phyloP scores from a whole-genome alignment of 768 basidiomycete species.

The Mycena vulgaris region DNA sequence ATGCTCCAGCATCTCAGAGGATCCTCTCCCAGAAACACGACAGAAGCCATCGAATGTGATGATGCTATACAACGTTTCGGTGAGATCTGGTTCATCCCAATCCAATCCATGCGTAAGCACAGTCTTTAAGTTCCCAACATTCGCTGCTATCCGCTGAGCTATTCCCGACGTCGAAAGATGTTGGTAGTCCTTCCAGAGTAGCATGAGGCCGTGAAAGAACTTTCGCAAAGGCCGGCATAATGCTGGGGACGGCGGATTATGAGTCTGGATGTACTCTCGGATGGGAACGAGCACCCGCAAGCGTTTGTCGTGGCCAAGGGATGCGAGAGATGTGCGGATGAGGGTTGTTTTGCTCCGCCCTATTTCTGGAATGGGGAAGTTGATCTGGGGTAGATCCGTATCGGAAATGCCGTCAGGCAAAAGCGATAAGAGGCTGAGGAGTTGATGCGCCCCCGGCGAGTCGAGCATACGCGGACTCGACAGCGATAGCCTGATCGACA shows the following conservation, averaged over 20 bases:
- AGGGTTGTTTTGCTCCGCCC: constrained; percentile 18
- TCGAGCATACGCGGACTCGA: constrained; percentile 27
- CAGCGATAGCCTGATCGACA: constrained; percentile 23
- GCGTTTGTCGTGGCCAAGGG: constrained; percentile 9
- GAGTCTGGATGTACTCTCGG: constrained; percentile 20
- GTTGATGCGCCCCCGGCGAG: constrained; percentile 6
- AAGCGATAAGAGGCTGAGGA: constrained; percentile 25
- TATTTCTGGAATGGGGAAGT: background rate
- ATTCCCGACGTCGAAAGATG: constrained; percentile 22
- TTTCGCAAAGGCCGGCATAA: constrained; percentile 22
- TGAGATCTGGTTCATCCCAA: constrained; percentile 24
- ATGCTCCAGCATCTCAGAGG: constrained; percentile 12
- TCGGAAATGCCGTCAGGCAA: constrained; percentile 30
- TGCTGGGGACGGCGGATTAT: constrained; percentile 7
- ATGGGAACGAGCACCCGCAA: constrained; percentile 17
- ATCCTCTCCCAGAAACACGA: constrained; percentile 1
- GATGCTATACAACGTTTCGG: constrained; percentile 22
- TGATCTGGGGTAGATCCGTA: constrained; percentile 12
- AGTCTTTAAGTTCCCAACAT: constrained; percentile 22
- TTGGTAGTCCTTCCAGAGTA: constrained; percentile 31
- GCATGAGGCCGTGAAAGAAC: constrained; percentile 24
- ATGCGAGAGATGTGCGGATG: constrained; percentile 23
- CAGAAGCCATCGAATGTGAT: constrained; percentile 19
- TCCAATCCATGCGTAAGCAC: constrained; percentile 23
- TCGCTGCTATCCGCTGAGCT: constrained; percentile 9